Conservation (phyloP, 2,329 filamentous ascomycete genomes). For the Claviceps pazoutovae region DNA sequence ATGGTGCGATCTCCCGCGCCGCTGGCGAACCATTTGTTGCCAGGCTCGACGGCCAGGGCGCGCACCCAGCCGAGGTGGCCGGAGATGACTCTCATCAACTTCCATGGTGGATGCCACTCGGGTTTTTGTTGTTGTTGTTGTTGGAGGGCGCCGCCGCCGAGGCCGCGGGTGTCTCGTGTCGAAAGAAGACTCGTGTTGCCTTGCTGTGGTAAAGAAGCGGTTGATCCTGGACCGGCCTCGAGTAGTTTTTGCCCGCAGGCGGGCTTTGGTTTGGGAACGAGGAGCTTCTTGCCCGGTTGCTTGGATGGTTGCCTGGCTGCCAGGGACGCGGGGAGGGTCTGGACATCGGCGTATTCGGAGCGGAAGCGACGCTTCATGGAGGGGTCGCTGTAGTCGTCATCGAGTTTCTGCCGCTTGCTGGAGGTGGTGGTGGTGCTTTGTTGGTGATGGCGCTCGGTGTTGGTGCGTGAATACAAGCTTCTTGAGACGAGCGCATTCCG, state of each 20-base stretch:
- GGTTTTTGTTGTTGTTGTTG: conserved; percentile 47
- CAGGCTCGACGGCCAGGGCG: conserved; percentile 78
- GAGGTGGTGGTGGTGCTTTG: conserved; percentile 2
- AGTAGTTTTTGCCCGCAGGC: conserved; percentile 26
- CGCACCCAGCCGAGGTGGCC: conserved; percentile 94
- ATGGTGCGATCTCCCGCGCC: conserved; percentile 93
- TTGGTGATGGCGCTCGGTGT: conserved; percentile 9
- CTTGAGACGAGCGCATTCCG: conserved; percentile 21
- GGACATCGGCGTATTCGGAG: conserved; percentile 65
- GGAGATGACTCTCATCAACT: conserved; percentile 92
- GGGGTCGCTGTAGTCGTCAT: conserved; percentile 20
- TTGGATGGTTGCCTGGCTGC: conserved; percentile 60
- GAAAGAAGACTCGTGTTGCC: conserved; percentile 17
- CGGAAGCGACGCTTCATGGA: conserved; percentile 38
- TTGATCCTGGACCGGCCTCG: conserved; percentile 15
- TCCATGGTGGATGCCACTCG: conserved; percentile 97
- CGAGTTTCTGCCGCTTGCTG: conserved; percentile 25
- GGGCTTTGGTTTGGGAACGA: conserved; percentile 9
- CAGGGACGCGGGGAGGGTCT: conserved; percentile 62
- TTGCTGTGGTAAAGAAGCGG: neutral
- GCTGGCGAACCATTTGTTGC: conserved; percentile 95
- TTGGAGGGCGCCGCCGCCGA: conserved; percentile 7
- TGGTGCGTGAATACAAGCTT: conserved; percentile 17
- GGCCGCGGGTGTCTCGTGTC: conserved; percentile 12
- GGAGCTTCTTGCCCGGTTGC: conserved; percentile 14